Percentiles rank a stretch among this genome's conserved stretches.
These are phyloP conservation scores for Pseudogymnoascus sp. DNA, from an alignment of 2,329 filamentous ascomycete species.

Conservation along the genomic window DNA sequence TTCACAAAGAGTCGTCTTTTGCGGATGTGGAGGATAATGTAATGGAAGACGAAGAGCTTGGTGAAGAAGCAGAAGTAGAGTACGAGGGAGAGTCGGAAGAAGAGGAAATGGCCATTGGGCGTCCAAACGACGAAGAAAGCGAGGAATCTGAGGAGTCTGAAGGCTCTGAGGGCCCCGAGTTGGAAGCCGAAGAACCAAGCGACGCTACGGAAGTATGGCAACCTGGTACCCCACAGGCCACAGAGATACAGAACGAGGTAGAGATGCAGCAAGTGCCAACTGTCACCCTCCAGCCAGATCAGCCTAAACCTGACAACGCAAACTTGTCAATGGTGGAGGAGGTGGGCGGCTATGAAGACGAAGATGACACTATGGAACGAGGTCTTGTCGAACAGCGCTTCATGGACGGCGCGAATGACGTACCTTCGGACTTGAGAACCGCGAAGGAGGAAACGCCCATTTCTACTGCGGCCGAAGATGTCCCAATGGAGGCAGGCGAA, in stretches of 20 bases:
- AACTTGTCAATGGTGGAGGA: neutral
- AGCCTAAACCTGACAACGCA: neutral
- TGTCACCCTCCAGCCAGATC: neutral
- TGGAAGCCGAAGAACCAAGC: neutral
- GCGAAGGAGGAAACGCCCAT: neutral
- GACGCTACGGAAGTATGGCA: neutral
- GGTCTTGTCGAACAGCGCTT: constrained; percentile 8
- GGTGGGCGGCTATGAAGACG: constrained; percentile 1
- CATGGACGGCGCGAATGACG: constrained; percentile 21
- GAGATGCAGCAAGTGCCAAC: neutral
- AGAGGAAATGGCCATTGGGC: constrained; percentile 11
- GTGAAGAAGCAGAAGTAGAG: neutral
- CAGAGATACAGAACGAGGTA: neutral
- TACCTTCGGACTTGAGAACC: neutral
- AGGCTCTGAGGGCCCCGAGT: neutral
- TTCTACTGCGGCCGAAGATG: neutral
- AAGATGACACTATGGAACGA: neutral
- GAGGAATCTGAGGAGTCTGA: constrained; percentile 5
- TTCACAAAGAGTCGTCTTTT: neutral
- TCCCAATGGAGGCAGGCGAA: neutral
- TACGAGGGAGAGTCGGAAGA: neutral
- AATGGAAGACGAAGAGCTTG: neutral
- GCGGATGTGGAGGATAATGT: constrained; percentile 1
- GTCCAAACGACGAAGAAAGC: constrained; percentile 10
- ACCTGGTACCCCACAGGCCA: neutral